phyloP scores from a whole-genome alignment of 2,329 filamentous ascomycete genomes.

The Proliferodiscus dingleyae region DNA sequence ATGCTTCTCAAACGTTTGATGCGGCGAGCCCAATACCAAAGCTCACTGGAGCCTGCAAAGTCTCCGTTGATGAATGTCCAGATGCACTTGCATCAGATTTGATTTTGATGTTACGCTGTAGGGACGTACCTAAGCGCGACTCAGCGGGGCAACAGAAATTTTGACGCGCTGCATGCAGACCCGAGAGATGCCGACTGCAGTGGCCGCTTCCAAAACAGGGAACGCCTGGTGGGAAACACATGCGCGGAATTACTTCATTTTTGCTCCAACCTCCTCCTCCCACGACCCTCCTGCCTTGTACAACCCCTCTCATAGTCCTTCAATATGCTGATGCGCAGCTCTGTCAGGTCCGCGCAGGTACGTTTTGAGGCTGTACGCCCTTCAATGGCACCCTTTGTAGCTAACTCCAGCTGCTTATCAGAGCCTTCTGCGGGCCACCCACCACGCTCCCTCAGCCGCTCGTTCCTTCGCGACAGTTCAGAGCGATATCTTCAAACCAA shows the following conservation, averaged over 20 bases:
- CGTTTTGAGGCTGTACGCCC: slow-evolving; percentile 15
- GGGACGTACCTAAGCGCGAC: no score
- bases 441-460: slow-evolving; percentile 18
- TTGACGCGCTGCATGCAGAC: not conserved
- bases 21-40: no score
- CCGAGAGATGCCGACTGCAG: slow-evolving; percentile 3
- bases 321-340: slow-evolving; percentile 32
- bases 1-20: no score
- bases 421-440: slow-evolving; percentile 31
- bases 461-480: slow-evolving; percentile 69
- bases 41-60: no score
- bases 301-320: slow-evolving; percentile 12
- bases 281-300: slow-evolving; percentile 4
- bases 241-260: slow-evolving; percentile 4
- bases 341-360: slow-evolving; percentile 42
- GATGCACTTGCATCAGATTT: no score
- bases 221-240: not conserved
- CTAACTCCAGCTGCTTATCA: slow-evolving; percentile 29
- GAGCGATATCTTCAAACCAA: slow-evolving; percentile 99
- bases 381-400: slow-evolving; percentile 24
- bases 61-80: no score
- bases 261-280: slow-evolving; percentile 2
- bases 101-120: no score
- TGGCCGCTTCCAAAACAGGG: slow-evolving; percentile 3
- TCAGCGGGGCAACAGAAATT: not conserved